Evolutionary conservation across 1,139 yeast genomes (phyloP).

Genomic region (Magnusiomyces tetraspermus): DNA sequence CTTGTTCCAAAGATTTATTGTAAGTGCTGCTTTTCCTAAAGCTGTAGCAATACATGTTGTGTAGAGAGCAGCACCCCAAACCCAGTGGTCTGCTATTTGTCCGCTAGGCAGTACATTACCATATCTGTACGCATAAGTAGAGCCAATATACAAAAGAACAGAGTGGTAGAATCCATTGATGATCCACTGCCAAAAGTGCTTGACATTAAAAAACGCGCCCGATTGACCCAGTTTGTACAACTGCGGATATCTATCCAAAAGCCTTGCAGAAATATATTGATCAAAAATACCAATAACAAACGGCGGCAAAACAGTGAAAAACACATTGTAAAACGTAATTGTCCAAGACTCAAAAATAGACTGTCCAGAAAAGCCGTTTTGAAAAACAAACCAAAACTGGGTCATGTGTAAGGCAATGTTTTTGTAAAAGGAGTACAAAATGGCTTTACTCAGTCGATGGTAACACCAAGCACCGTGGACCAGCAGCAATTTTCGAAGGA

Average conservation of each 20-base stretch:
- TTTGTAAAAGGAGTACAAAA: conserved; percentile 89
- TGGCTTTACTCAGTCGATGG: conserved; percentile 86
- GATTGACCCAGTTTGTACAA: conserved; percentile 84
- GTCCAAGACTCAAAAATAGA: conserved; percentile 98
- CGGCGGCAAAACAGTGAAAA: conserved; percentile 92
- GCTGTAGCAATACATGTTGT: conserved; percentile 85
- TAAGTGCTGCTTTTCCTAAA: conserved; percentile 87
- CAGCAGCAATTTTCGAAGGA: conserved; percentile 64
- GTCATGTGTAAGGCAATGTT: conserved; percentile 94
- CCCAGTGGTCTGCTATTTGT: conserved; percentile 75
- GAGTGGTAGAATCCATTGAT: conserved; percentile 92
- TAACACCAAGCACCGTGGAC: conserved; percentile 99
- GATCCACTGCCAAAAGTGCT: conserved; percentile 97
- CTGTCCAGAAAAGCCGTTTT: conserved; percentile 90
- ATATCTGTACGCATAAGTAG: conserved; percentile 56
- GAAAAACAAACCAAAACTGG: conserved; percentile 94
- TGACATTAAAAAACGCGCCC: conserved; percentile 79
- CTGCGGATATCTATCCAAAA: conserved; percentile 86
- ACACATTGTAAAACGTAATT: conserved; percentile 88
- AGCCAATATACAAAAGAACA: conserved; percentile 68
- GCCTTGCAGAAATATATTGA: conserved; percentile 85
- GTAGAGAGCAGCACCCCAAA: conserved; percentile 87
- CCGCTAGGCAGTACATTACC: conserved; percentile 66
- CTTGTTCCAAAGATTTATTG: conserved; percentile 92
- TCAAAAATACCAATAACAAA: conserved; percentile 94